Conservation (phyloP, 2,329 filamentous ascomycete species). For the Hortaea werneckii region DNA sequence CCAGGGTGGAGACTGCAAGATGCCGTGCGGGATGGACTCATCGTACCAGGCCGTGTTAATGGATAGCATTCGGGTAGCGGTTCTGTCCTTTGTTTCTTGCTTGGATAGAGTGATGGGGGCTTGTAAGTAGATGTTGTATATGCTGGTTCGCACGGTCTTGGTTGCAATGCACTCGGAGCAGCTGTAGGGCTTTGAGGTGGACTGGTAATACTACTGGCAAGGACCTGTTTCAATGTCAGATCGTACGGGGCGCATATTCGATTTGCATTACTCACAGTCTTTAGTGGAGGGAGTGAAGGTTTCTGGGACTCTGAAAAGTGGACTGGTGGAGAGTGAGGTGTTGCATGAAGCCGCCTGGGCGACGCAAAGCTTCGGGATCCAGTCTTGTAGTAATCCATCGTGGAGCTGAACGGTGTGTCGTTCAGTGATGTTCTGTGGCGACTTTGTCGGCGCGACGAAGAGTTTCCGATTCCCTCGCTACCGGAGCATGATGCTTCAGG, state of each 20-base stretch:
- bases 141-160: slow-evolving; percentile 21
- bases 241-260: too few relatives aligned
- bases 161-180: slow-evolving; percentile 14
- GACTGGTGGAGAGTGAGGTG: slow-evolving; percentile 23
- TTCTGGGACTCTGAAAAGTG: slow-evolving; percentile 14
- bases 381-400: background rate
- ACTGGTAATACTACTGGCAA: slow-evolving; percentile 20
- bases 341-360: slow-evolving; percentile 6
- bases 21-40: slow-evolving; percentile 6
- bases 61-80: slow-evolving; percentile 5
- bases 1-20: too few relatives aligned
- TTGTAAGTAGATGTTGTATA: slow-evolving; percentile 23
- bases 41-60: slow-evolving; percentile 3
- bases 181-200: slow-evolving; percentile 22
- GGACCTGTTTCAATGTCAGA: slow-evolving; percentile 11
- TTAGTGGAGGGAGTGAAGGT: slow-evolving; percentile 25
- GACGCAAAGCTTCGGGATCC: slow-evolving; percentile 5
- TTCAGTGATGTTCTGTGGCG: too few relatives aligned
- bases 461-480: slow-evolving; percentile 11
- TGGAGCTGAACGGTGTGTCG: too few relatives aligned
- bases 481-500: slow-evolving; percentile 22
- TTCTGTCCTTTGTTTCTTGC: slow-evolving; percentile 25
- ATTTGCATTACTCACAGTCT: slow-evolving; percentile 13
- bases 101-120: slow-evolving; percentile 25
- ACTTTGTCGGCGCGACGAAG: too few relatives aligned